Evolutionary conservation across 78 protist species (phyloP).

Genomic region (Polysphondylium violaceum): DNA sequence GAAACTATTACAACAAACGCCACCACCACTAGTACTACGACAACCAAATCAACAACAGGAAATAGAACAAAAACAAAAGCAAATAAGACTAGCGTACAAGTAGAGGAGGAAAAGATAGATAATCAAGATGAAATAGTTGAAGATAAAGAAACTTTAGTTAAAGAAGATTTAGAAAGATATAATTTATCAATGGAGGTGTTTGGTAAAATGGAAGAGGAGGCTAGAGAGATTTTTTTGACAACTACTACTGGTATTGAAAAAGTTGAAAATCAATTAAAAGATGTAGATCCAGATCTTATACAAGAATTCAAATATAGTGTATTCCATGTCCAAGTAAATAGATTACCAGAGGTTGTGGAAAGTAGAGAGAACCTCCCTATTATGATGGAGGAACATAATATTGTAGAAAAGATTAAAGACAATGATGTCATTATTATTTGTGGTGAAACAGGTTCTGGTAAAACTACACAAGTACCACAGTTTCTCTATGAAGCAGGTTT

Average conservation of each 20-base stretch:
- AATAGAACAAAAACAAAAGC: slow-evolving; percentile 1
- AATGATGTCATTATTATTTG: slow-evolving; percentile 84
- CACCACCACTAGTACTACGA: neutral
- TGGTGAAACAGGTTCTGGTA: slow-evolving; percentile 89
- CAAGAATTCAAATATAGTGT: slow-evolving; percentile 15
- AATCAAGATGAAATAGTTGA: neutral
- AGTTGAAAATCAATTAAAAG: slow-evolving; percentile 31
- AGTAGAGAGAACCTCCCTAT: slow-evolving; percentile 64
- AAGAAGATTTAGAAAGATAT: slow-evolving; percentile 67
- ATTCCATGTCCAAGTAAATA: slow-evolving; percentile 62
- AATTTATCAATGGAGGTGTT: slow-evolving; percentile 39
- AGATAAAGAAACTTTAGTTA: neutral
- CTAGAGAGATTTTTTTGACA: slow-evolving; percentile 21
- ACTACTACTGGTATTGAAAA: slow-evolving; percentile 40
- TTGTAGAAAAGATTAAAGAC: slow-evolving; percentile 93
- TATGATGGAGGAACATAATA: slow-evolving; percentile 80
- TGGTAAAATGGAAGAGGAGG: slow-evolving; percentile 52
- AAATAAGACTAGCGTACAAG: neutral
- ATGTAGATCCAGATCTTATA: neutral
- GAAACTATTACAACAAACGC: slow-evolving; percentile 17
- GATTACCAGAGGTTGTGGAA: slow-evolving; percentile 62
- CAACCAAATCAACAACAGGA: neutral
- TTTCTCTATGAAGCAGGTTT: slow-evolving; percentile 76
- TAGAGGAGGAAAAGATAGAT: neutral
- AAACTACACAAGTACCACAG: slow-evolving; percentile 87